These are phyloP conservation scores for Venturia nashicola DNA, from an alignment of 2,329 filamentous ascomycete genomes.

Conservation along the genomic window DNA sequence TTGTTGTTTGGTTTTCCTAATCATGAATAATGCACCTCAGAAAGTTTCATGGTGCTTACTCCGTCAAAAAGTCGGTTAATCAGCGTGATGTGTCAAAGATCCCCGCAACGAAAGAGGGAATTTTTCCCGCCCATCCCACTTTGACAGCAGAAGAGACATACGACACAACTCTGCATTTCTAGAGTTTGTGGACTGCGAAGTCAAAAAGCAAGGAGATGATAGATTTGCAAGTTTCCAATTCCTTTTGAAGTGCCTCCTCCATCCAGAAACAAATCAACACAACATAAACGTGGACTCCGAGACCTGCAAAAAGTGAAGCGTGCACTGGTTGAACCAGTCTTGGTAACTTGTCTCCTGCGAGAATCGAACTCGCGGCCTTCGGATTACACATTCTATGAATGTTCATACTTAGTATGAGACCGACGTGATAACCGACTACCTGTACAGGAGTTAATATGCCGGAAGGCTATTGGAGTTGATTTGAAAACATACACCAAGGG, in stretches of 20 bases:
- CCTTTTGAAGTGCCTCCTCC: neutral
- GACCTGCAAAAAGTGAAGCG: neutral
- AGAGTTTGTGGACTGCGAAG: too few relatives aligned
- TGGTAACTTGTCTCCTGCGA: neutral
- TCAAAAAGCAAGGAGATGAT: too few relatives aligned
- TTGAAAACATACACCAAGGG: neutral
- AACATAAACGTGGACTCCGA: too few relatives aligned
- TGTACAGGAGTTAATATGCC: neutral
- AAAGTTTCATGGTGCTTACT: neutral
- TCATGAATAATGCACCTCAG: neutral
- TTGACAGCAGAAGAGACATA: neutral
- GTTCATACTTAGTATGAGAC: conserved; percentile 1
- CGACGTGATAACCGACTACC: conserved; percentile 5
- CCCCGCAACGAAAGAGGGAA: neutral
- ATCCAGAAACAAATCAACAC: neutral
- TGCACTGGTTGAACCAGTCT: too few relatives aligned
- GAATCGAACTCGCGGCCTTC: conserved; percentile 5
- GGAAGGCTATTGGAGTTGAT: neutral
- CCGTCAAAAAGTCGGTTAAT: neutral
- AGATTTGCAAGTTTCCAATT: too few relatives aligned
- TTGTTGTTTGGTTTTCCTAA: neutral
- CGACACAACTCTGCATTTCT: neutral
- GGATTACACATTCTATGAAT: neutral
- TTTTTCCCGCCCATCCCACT: neutral
- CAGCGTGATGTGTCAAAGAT: neutral